Evolutionary conservation across 2,329 filamentous ascomycete genomes (phyloP).

Genomic region (Chaetothyriales sp.): DNA sequence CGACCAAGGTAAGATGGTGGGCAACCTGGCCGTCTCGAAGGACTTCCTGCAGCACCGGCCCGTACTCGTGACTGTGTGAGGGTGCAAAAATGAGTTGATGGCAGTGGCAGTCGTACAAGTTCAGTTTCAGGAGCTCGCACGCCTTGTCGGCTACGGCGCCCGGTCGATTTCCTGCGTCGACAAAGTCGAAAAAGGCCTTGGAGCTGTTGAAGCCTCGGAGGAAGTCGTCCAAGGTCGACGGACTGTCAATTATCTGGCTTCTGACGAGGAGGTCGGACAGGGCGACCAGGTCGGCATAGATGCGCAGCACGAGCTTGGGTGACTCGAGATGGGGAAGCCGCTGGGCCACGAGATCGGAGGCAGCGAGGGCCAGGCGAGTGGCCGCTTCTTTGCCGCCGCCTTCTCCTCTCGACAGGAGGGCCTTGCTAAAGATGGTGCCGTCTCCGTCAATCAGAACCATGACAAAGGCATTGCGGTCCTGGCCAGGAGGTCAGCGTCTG

Average conservation of each 20-base stretch:
- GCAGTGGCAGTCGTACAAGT: slow-evolving; percentile 45
- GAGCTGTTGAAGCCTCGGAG: slow-evolving; percentile 42
- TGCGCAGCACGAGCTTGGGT: slow-evolving; percentile 37
- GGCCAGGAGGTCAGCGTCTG: slow-evolving; percentile 7
- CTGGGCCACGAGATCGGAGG: slow-evolving; percentile 31
- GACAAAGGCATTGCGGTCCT: slow-evolving; percentile 42
- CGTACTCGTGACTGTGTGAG: slow-evolving; percentile 43
- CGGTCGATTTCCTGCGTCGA: slow-evolving; percentile 34
- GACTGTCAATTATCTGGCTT: slow-evolving; percentile 32
- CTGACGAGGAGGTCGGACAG: slow-evolving; percentile 36
- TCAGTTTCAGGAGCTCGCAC: slow-evolving; percentile 35
- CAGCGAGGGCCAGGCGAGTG: slow-evolving; percentile 31
- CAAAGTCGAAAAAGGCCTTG: slow-evolving; percentile 37
- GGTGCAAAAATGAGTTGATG: slow-evolving; percentile 48
- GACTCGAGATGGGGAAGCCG: slow-evolving; percentile 29
- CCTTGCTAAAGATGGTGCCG: slow-evolving; percentile 41
- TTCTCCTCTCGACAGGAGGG: slow-evolving; percentile 37
- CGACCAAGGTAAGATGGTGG: slow-evolving; percentile 41
- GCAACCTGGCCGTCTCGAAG: slow-evolving; percentile 31
- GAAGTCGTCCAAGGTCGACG: slow-evolving; percentile 37
- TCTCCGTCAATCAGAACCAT: slow-evolving; percentile 43
- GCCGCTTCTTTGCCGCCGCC: slow-evolving; percentile 41
- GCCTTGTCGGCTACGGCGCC: slow-evolving; percentile 37
- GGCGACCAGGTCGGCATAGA: slow-evolving; percentile 42
- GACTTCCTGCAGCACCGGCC: slow-evolving; percentile 38